Percentiles rank a stretch among this genome's conserved stretches.
These are phyloP conservation scores for Rickenella mellea DNA, from an alignment of 768 basidiomycete species.

Conservation along the genomic window DNA sequence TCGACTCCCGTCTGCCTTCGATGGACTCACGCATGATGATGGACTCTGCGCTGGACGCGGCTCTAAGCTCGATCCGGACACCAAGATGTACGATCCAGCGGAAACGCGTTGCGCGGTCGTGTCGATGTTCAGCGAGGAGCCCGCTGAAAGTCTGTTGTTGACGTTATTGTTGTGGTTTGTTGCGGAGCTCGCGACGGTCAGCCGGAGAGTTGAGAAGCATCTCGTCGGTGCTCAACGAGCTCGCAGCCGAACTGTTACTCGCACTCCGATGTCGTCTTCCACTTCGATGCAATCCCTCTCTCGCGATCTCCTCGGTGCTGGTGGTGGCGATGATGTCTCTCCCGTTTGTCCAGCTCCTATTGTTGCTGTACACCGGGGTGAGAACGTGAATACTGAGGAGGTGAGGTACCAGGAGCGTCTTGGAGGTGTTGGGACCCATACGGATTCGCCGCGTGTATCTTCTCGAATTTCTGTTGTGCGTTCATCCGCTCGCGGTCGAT, in stretches of 20 bases:
- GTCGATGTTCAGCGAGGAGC: conserved; percentile 8
- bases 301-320: neutral
- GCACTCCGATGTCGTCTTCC: neutral
- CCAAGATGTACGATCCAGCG: conserved; percentile 29
- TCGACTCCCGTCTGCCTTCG: conserved; percentile 20
- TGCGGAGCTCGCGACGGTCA: conserved; percentile 27
- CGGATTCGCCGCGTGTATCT: too few species aligned
- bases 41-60: conserved; percentile 36
- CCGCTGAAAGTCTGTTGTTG: conserved; percentile 24
- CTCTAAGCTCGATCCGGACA: conserved; percentile 36
- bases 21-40: conserved; percentile 28
- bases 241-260: conserved; percentile 14
- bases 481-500: too few species aligned
- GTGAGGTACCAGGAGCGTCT: too few species aligned
- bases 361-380: too few species aligned
- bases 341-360: too few species aligned
- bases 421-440: too few species aligned
- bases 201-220: conserved; percentile 37
- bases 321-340: conserved; percentile 6
- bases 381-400: too few species aligned
- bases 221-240: conserved; percentile 33
- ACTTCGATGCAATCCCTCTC: too few species aligned
- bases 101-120: conserved; percentile 14
- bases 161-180: too few species aligned
- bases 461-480: too few species aligned